Base-by-base conservation (phyloP, 2,329 filamentous ascomycete species). In the Trichoderma pleuroti region DNA sequence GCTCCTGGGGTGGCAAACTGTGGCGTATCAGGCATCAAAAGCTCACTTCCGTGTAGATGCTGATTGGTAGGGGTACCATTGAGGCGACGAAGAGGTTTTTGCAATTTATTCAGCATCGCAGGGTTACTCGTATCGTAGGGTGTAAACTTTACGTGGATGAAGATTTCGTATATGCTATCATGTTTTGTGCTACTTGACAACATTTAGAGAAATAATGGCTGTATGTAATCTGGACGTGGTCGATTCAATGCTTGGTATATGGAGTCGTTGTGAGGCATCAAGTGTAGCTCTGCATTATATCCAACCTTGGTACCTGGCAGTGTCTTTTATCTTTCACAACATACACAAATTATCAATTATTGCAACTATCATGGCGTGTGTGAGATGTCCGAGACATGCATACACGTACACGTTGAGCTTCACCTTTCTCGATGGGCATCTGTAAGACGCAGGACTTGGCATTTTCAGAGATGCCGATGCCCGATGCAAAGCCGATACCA, bases 1-100 rank as follows among this genome's bases (percentile, higher is more conserved):
- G 65, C 39, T 60, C 28, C 18, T n/a, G 34, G 10, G 28, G 65
- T 68, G 65, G 65, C 65, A 68, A 68, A 68, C 65, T 60, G 65
- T 60, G 65, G 65, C 65, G 30, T 26, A 24, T 54, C 65, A 21
- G 36, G 34, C 54, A 46, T 60, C 52, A 26, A 68, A 34, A 24
- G 3, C 26, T 52, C 30, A 34, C 12, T 18, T 21, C 46, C 46
- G 46, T 24, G 11, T 24, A 24, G 46, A 52, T 52, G 46, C 46
- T 49, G 21, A 24, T 52, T 52, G 46, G 46, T 52, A 24, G 46
- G 21, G 12, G 3, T 24, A 52, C 11, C 46, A 52, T 52, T 52
- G 21, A 24, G 21, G 46, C 21, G 5, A 24, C 46, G n/a, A 18
- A 49, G 46, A 24, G 46, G 21, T 52, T 24, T 52, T 24, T 52